Conservation (phyloP, 1,284 basidiomycete species). For the Ceratobasidium theobromae region DNA sequence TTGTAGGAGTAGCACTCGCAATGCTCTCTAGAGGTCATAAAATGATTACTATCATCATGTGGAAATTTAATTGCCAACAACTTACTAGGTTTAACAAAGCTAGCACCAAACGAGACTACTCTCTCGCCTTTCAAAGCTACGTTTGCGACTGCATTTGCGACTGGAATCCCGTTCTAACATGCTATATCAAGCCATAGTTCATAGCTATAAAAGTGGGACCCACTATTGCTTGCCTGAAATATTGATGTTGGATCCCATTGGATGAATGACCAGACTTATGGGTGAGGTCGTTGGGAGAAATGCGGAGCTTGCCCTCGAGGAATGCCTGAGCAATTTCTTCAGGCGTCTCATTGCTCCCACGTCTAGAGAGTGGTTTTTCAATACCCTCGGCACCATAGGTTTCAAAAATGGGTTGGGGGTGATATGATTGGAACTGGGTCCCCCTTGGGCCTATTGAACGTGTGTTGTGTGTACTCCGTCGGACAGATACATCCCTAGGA, state of each 20-base stretch:
- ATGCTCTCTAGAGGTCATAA: slow-evolving; percentile 9
- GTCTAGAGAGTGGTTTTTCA: slow-evolving; percentile 37
- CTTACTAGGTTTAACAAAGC: slow-evolving; percentile 48
- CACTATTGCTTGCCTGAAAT: slow-evolving; percentile 49
- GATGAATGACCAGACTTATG: slow-evolving; percentile 46
- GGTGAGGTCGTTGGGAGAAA: slow-evolving; percentile 41
- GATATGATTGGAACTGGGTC: not conserved
- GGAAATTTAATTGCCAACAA: not conserved
- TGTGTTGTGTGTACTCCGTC: not conserved
- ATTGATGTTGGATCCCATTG: slow-evolving; percentile 45
- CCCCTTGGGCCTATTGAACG: not conserved
- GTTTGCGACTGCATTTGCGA: slow-evolving; percentile 54
- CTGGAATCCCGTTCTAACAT: slow-evolving; percentile 48
- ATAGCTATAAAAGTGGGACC: not conserved
- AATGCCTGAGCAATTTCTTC: slow-evolving; percentile 46
- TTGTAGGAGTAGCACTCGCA: slow-evolving; percentile 25
- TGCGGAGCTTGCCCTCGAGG: slow-evolving; percentile 43
- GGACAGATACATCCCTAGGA: not conserved
- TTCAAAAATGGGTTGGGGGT: slow-evolving; percentile 13
- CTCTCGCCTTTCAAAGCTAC: slow-evolving; percentile 47
- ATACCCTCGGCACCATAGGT: slow-evolving; percentile 6
- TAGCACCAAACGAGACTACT: slow-evolving; percentile 54
- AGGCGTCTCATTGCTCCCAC: slow-evolving; percentile 39
- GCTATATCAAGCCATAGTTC: not conserved
- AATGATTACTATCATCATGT: too few relatives aligned